These are phyloP conservation scores for Aspergillus carlsbadensis DNA, from an alignment of 495 filamentous ascomycete genomes.

Conservation along the genomic window DNA sequence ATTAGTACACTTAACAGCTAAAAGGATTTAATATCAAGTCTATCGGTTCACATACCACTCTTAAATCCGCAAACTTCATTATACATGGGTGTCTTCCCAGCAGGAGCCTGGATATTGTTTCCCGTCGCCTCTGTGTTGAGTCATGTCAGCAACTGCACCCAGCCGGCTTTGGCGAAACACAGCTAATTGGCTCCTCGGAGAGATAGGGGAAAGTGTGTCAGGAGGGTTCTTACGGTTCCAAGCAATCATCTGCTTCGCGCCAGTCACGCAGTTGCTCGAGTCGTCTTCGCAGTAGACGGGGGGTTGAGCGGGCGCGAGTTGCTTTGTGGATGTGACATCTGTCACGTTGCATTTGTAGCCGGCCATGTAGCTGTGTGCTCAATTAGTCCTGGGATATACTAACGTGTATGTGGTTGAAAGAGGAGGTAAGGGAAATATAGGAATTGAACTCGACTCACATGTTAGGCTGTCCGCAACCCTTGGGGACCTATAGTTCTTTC, in stretches of 20 bases:
- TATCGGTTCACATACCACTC: constrained; percentile 8
- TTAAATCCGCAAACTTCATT: constrained; percentile 22
- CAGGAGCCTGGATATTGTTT: constrained; percentile 22
- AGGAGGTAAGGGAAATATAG: not conserved
- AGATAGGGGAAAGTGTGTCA: too few species aligned
- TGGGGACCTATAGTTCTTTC: constrained; percentile 32
- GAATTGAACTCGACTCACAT: constrained; percentile 22
- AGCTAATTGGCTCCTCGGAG: too few species aligned
- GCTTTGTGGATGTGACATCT: constrained; percentile 35
- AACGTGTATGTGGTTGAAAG: not conserved
- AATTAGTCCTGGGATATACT: not conserved
- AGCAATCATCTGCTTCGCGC: constrained; percentile 56
- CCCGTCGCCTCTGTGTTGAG: constrained; percentile 18
- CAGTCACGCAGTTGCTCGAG: constrained; percentile 43
- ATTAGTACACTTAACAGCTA: not conserved
- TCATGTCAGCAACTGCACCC: not conserved
- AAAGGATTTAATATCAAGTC: not conserved
- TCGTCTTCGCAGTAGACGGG: constrained; percentile 46
- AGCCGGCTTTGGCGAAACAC: too few species aligned
- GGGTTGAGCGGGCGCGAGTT: constrained; percentile 37
- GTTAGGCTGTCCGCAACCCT: constrained; percentile 47
- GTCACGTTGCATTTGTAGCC: constrained; percentile 55
- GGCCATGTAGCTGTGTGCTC: constrained; percentile 45
- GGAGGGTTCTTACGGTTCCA: constrained; percentile 50
- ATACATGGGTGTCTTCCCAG: constrained; percentile 19